phyloP scores from a whole-genome alignment of 768 basidiomycete genomes.

The Pisolithus sp. region DNA sequence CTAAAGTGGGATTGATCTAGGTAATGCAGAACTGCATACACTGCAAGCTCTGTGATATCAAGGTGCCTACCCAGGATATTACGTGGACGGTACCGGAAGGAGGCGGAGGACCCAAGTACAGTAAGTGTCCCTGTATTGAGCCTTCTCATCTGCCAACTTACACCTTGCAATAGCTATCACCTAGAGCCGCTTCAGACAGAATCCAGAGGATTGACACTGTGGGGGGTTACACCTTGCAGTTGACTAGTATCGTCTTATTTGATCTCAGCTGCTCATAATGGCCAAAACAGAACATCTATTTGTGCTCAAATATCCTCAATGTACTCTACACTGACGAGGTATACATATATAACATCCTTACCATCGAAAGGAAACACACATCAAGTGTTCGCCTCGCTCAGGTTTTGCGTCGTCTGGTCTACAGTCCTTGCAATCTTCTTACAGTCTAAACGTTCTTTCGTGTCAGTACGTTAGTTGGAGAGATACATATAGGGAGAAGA shows the following conservation, averaged over 20 bases:
- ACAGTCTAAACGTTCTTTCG: conserved; percentile 77
- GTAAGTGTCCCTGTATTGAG: conserved; percentile 37
- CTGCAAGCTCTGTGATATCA: conserved; percentile 94
- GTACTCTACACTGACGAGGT: no score
- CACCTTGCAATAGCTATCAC: neutral
- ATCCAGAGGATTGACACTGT: neutral
- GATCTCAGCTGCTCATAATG: no score
- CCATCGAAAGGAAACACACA: no score
- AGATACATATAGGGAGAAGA: no score
- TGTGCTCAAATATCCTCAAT: no score
- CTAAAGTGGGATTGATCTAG: conserved; percentile 3
- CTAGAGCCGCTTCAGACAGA: neutral
- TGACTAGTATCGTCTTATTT: neutral
- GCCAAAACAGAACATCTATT: no score
- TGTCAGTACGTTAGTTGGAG: no score
- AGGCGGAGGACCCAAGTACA: conserved; percentile 94
- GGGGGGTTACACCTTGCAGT: neutral
- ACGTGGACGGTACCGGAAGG: conserved; percentile 97
- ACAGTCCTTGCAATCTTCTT: conserved; percentile 97
- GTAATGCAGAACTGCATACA: conserved; percentile 75
- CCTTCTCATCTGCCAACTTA: neutral
- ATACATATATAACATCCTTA: no score
- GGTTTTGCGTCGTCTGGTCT: conserved; percentile 89
- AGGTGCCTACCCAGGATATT: conserved; percentile 94
- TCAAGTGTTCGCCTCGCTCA: conserved; percentile 7